Conservation (phyloP, 1,284 basidiomycete species). For the Trichosporon sp. region DNA sequence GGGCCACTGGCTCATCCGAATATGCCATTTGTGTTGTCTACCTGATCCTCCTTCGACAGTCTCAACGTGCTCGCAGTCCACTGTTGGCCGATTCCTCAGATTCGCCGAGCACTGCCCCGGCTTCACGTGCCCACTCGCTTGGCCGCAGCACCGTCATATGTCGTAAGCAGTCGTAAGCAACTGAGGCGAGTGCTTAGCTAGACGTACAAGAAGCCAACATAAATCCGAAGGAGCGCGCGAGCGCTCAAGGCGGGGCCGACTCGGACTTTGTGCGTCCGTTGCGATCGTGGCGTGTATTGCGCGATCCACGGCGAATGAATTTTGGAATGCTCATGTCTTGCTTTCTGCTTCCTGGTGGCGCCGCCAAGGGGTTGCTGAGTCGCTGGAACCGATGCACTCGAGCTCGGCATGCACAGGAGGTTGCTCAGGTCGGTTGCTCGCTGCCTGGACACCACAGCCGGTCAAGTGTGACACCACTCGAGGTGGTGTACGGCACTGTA, state of each 20-base stretch:
- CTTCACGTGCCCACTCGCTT: neutral
- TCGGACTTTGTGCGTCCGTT: neutral
- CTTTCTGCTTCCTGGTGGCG: neutral
- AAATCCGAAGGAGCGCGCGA: neutral
- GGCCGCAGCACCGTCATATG: neutral
- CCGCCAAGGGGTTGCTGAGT: neutral
- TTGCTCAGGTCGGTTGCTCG: neutral
- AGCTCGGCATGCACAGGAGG: too few relatives aligned
- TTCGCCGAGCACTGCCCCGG: neutral
- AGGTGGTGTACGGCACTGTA: too few relatives aligned
- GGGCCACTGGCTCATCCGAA: neutral
- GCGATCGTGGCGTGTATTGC: neutral
- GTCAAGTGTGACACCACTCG: too few relatives aligned
- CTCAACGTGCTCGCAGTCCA: neutral
- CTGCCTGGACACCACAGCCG: neutral
- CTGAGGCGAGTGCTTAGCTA: neutral
- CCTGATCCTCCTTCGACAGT: too few relatives aligned
- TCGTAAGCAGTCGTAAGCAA: constrained; percentile 8
- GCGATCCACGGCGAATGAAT: neutral
- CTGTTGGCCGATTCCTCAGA: too few relatives aligned
- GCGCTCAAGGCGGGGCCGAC: neutral
- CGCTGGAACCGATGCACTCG: too few relatives aligned
- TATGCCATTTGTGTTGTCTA: neutral
- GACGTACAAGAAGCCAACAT: neutral
- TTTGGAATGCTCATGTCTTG: neutral